Percentiles rank a stretch among this genome's conserved stretches.
phyloP scores from a whole-genome alignment of 2,329 filamentous ascomycete species.

The Alternaria alternata region DNA sequence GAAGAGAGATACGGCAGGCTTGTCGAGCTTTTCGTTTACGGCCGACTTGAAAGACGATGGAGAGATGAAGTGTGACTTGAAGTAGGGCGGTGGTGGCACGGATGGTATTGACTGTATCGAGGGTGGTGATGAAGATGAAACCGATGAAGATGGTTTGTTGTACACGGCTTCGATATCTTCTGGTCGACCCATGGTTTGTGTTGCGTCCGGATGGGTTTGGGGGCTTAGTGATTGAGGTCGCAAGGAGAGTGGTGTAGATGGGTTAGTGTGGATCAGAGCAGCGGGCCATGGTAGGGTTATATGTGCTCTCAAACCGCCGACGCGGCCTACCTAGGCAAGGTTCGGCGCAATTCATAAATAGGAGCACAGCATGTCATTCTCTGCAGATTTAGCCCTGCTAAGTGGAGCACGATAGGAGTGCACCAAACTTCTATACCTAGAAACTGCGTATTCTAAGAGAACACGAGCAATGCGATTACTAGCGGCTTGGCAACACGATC shows the following conservation, averaged over 20 bases:
- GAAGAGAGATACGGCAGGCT: slow-evolving; percentile 31
- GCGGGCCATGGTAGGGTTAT: not conserved
- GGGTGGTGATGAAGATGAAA: not conserved
- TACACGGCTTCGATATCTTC: not conserved
- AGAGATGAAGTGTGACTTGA: slow-evolving; percentile 25
- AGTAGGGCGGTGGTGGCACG: slow-evolving; percentile 30
- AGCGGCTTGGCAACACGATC: not conserved
- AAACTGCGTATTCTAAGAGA: not conserved
- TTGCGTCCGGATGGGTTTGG: not conserved
- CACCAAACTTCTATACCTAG: not conserved
- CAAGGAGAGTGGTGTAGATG: not conserved
- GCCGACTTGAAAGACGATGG: slow-evolving; percentile 30
- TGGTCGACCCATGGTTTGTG: not conserved
- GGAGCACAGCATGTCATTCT: not conserved
- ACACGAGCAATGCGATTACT: not conserved
- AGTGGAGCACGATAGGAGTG: not conserved
- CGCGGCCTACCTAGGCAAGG: not conserved
- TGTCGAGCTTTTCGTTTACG: slow-evolving; percentile 28
- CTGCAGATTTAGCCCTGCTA: not conserved
- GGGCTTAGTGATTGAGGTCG: not conserved
- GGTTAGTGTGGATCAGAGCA: not conserved
- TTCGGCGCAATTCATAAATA: not conserved
- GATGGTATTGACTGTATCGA: slow-evolving; percentile 12
- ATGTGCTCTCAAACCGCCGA: not conserved
- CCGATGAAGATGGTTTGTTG: not conserved